phyloP scores from a whole-genome alignment of 441 rosid species.

The Erysimum cheiri region DNA sequence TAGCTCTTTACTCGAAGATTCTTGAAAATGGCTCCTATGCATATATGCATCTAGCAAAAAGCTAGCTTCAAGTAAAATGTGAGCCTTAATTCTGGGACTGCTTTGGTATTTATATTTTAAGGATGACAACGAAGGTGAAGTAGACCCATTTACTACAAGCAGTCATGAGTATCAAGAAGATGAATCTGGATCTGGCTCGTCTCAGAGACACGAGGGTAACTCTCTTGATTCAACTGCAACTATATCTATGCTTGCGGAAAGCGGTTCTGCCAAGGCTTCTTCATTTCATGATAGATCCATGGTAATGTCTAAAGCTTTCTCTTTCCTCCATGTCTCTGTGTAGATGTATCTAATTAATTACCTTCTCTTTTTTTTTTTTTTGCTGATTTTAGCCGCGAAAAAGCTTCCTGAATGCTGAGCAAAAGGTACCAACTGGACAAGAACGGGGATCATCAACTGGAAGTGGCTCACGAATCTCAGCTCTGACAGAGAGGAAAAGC shows the following conservation, averaged over 20 bases:
- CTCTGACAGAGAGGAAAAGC: slow-evolving; percentile 32
- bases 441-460: slow-evolving; percentile 34
- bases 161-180: slow-evolving; percentile 39
- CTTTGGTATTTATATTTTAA: slow-evolving; percentile 42
- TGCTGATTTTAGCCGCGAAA: slow-evolving; percentile 33
- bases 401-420: slow-evolving; percentile 21
- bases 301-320: slow-evolving; percentile 46
- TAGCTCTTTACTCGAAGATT: slow-evolving; percentile 23
- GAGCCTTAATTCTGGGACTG: slow-evolving; percentile 29
- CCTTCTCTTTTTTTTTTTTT: not conserved
- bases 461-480: slow-evolving; percentile 46
- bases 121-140: slow-evolving; percentile 53
- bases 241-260: slow-evolving; percentile 35
- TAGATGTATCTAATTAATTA: slow-evolving; percentile 18
- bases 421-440: slow-evolving; percentile 25
- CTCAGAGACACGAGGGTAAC: slow-evolving; percentile 36
- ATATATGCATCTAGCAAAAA: slow-evolving; percentile 15
- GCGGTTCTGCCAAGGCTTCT: slow-evolving; percentile 41
- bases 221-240: slow-evolving; percentile 42
- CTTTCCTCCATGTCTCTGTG: slow-evolving; percentile 32
- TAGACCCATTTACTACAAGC: slow-evolving; percentile 40
- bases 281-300: slow-evolving; percentile 43
- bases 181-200: slow-evolving; percentile 44
- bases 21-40: slow-evolving; percentile 17
- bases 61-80: slow-evolving; percentile 1